These are phyloP conservation scores for Mrakia frigida DNA, from an alignment of 768 basidiomycete genomes.

Conservation along the genomic window DNA sequence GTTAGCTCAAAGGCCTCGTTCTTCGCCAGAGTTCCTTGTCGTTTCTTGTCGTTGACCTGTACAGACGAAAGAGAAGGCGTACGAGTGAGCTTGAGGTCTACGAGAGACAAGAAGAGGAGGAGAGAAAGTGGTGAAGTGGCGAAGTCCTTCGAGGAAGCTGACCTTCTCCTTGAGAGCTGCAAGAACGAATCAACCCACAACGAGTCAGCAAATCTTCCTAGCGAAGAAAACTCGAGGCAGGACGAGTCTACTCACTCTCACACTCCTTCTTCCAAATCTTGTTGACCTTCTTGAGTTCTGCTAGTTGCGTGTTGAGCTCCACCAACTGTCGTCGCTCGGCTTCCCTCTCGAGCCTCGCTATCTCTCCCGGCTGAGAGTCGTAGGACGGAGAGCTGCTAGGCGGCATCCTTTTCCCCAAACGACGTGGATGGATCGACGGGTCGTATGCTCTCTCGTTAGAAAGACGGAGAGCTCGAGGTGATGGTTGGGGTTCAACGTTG, in stretches of 20 bases:
- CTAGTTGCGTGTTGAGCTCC: background rate
- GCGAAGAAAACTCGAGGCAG: no score
- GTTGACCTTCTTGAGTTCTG: constrained; percentile 2
- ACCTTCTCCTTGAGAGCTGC: constrained; percentile 11
- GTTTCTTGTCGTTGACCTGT: background rate
- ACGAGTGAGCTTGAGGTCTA: background rate
- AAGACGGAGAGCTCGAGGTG: background rate
- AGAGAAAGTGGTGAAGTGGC: background rate
- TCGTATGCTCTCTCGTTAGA: background rate
- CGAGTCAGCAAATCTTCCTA: background rate
- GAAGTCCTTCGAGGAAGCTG: constrained; percentile 7
- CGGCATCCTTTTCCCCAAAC: background rate
- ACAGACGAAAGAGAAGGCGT: background rate
- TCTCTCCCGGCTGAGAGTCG: background rate
- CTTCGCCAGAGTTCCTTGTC: background rate
- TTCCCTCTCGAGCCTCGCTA: background rate
- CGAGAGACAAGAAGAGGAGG: background rate
- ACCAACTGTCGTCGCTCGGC: background rate
- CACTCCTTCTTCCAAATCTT: constrained; percentile 16
- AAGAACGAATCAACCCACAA: background rate
- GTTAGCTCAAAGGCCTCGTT: constrained; percentile 12
- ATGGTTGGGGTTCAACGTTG: background rate
- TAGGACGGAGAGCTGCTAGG: background rate
- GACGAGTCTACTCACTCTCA: background rate
- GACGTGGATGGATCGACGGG: background rate